Conservation (phyloP, 2,329 filamentous ascomycete species). For the Colletotrichum spinosum region DNA sequence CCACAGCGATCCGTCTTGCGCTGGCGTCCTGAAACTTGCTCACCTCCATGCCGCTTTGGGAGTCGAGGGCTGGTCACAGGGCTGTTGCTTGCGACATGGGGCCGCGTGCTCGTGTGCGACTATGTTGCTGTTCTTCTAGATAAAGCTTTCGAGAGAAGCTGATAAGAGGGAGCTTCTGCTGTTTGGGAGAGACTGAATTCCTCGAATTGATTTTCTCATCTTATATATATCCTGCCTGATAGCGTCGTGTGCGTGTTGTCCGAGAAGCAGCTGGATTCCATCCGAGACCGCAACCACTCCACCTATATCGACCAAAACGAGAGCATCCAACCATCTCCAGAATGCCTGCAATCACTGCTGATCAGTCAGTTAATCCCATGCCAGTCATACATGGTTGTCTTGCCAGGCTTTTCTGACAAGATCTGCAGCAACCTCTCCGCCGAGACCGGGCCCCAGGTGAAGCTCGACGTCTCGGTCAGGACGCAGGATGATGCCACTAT, state of each 20-base stretch:
- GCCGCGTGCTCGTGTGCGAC: constrained; percentile 31
- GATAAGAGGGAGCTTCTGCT: constrained; percentile 25
- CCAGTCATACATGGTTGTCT: background rate
- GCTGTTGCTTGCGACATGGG: constrained; percentile 26
- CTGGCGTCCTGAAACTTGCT: constrained; percentile 37
- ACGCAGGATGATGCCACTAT: background rate
- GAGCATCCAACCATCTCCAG: constrained; percentile 11
- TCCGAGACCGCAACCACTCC: background rate
- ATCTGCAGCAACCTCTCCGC: constrained; percentile 3
- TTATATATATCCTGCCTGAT: background rate
- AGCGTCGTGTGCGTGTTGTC: background rate
- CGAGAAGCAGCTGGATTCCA: background rate
- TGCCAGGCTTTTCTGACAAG: background rate
- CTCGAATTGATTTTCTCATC: background rate
- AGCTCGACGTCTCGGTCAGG: background rate
- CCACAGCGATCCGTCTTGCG: constrained; percentile 28
- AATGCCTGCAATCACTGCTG: constrained; percentile 28
- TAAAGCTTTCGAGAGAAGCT: constrained; percentile 21
- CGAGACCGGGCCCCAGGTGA: constrained; percentile 14
- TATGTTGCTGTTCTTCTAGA: constrained; percentile 10
- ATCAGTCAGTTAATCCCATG: constrained; percentile 14
- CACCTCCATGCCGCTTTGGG: constrained; percentile 37
- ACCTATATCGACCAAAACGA: background rate
- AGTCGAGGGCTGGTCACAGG: constrained; percentile 34
- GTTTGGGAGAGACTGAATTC: background rate